Evolutionary conservation across 2,329 filamentous ascomycete species (phyloP).

Genomic region (Lachnellula hyalina): DNA sequence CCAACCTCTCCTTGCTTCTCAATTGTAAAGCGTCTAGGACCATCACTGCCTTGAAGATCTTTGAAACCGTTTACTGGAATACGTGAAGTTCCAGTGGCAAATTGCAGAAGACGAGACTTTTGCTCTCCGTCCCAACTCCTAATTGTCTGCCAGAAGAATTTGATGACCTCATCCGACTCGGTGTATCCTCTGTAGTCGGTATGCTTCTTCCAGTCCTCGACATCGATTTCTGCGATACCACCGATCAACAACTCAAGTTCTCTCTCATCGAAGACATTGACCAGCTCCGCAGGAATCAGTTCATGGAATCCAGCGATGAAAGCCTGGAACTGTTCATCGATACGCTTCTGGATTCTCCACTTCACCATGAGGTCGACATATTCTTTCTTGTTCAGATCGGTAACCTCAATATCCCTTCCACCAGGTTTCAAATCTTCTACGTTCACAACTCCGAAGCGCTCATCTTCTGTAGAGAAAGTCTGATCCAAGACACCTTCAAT

Average conservation of each 20-base stretch:
- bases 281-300: conserved; percentile 89
- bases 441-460: conserved; percentile 89
- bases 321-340: conserved; percentile 96
- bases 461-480: conserved; percentile 95
- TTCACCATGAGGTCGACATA: conserved; percentile 98
- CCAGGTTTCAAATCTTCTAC: conserved; percentile 90
- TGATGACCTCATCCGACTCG: conserved; percentile 93
- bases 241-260: conserved; percentile 95
- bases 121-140: conserved; percentile 97
- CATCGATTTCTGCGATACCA: conserved; percentile 99
- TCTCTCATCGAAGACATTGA: conserved; percentile 98
- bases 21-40: conserved; percentile 91
- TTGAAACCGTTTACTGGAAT: conserved; percentile 99
- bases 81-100: conserved; percentile 93
- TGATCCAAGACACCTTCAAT: conserved; percentile 92
- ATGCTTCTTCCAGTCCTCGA: conserved; percentile 99
- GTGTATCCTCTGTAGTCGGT: conserved; percentile 99
- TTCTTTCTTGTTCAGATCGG: conserved; percentile 98
- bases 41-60: conserved; percentile 94
- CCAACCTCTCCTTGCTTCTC: conserved; percentile 91
- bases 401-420: conserved; percentile 89
- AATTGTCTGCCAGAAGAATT: conserved; percentile 98
- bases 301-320: conserved; percentile 98
- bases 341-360: conserved; percentile 98
- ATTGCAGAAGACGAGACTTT: conserved; percentile 92